phyloP scores from a whole-genome alignment of 306 rosid genomes.

The Cajanus cajan region DNA sequence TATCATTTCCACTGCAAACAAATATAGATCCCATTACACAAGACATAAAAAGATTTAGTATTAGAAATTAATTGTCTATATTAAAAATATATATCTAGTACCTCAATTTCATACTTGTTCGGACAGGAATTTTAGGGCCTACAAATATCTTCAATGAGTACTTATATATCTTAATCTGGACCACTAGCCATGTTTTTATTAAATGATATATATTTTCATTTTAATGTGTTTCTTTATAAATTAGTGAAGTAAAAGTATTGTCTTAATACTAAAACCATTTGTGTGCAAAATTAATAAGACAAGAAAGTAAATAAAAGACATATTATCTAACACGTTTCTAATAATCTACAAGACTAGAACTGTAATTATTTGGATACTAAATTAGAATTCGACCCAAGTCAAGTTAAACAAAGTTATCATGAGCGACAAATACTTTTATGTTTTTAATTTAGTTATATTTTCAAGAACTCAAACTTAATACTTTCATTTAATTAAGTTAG shows the following conservation, averaged over 20 bases:
- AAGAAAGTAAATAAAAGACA: background rate
- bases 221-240: background rate
- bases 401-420: background rate
- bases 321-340: background rate
- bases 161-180: background rate
- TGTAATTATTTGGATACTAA: background rate
- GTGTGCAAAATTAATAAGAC: background rate
- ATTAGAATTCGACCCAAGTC: background rate
- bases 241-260: background rate
- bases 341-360: background rate
- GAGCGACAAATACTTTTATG: background rate
- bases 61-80: background rate
- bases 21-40: background rate
- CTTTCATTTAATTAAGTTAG: background rate
- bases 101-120: background rate
- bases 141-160: background rate
- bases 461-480: background rate
- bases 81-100: background rate
- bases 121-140: background rate
- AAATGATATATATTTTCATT: background rate
- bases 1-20: background rate
- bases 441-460: background rate
- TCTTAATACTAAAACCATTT: background rate
- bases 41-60: background rate
- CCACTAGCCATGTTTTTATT: background rate